Evolutionary conservation across 2,329 filamentous ascomycete genomes (phyloP), one percentile per base, ranked within the genome.

Genomic region (Tetracladium maxilliforme): DNA sequence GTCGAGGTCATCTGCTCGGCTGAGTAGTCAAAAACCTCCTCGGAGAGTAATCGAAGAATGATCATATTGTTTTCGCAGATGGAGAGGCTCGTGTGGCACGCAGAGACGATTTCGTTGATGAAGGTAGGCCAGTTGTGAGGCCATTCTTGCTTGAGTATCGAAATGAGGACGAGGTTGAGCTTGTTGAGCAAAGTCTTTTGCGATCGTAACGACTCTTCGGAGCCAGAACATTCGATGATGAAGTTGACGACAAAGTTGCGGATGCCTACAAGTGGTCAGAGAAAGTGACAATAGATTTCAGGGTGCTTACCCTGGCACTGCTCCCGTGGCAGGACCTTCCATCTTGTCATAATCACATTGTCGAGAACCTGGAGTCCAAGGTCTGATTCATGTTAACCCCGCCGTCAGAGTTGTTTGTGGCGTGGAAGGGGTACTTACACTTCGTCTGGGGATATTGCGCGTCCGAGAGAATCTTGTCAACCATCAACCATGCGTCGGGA

Each of bases 51-150:
- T 31, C 90, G 77, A 39, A 98, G 69, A 41, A 98, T 95, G 36
- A 82, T 84, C 90, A 98, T 98, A 64, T 98, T 98, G 62, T 98
- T 98, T 59, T 98, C 90, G 68, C 92, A 98, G 42, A 98, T 92
- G 19, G 87, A 90, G 27, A 98, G 63, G 53, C 80, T 94, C 39
- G 82, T 87, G 49, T 92, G 86, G 56, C 86, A 95, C 28, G 90
- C 87, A 13, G 83, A 79, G 42, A 98, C 84, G 53, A 98, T 98
- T 61, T 98, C 90, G 62, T 95, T 95, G 67, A 98, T 95, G 55
- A 98, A 98, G 12, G 84, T 93, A 8, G 92, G 90, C 90, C 92
- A 98, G 63, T 98, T 92, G 57, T 95, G 87, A 29, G 90, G 90
- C 90, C 90, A 98, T 56, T 98, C 90, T 57, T 98, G 90, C 65